A percentile compares a stretch with the other conserved stretches of the same genome.
Evolutionary conservation across 106 monocot species (phyloP).

Genomic region (Apostasia ramifera): DNA sequence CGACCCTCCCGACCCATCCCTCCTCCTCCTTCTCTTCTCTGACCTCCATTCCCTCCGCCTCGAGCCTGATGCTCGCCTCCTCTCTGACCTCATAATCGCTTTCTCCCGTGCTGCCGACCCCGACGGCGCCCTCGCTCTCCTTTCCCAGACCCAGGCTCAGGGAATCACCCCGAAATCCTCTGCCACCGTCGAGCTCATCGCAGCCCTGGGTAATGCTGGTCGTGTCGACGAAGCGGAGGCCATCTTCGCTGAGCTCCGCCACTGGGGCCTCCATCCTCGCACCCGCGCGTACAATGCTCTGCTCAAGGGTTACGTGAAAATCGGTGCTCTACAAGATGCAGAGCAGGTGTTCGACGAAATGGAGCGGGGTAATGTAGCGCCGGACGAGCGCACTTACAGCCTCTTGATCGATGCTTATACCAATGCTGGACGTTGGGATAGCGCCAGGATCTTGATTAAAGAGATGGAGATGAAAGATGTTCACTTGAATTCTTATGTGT

Average conservation of each 20-base stretch:
- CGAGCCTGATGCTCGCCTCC: constrained; percentile 35
- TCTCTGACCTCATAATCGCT: constrained; percentile 61
- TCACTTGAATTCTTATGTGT: constrained; percentile 70
- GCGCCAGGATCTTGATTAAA: constrained; percentile 69
- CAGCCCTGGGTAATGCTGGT: constrained; percentile 30
- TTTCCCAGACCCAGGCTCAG: constrained; percentile 54
- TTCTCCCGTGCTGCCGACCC: constrained; percentile 60
- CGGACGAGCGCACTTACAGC: constrained; percentile 80
- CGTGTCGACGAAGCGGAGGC: constrained; percentile 76
- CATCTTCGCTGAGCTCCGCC: constrained; percentile 64
- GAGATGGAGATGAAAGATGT: constrained; percentile 80
- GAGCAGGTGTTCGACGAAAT: constrained; percentile 74
- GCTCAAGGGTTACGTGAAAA: constrained; percentile 74
- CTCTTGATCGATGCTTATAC: constrained; percentile 83
- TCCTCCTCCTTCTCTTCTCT: constrained; percentile 30
- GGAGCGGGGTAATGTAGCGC: constrained; percentile 42
- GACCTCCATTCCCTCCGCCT: constrained; percentile 17
- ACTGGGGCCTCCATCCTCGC: constrained; percentile 39
- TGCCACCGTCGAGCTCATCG: constrained; percentile 43
- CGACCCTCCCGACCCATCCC: constrained; percentile 46
- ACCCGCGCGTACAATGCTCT: constrained; percentile 84
- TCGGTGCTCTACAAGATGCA: constrained; percentile 47
- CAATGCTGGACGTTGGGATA: constrained; percentile 76
- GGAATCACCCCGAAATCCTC: constrained; percentile 70
- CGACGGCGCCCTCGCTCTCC: constrained; percentile 42